Conservation (phyloP, 1,284 basidiomycete genomes). For the Termitomyces sp. region DNA sequence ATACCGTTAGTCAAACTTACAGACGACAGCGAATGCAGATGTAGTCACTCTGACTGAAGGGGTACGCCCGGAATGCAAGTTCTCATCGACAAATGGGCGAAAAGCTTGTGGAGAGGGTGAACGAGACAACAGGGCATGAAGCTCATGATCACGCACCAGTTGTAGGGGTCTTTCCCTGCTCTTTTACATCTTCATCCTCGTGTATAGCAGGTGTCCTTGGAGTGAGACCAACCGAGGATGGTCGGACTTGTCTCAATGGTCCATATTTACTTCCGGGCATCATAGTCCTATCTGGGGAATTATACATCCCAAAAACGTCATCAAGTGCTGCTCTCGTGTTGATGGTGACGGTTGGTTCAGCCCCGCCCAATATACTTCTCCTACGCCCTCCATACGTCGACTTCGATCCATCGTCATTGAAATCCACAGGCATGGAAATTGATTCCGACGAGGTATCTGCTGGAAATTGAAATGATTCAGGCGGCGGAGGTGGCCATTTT, state of each 20-base stretch:
- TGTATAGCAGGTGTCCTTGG: slow-evolving; percentile 23
- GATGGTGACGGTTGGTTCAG: slow-evolving; percentile 40
- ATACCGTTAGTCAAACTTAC: not conserved
- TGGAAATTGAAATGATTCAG: slow-evolving; percentile 16
- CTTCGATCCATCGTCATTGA: slow-evolving; percentile 49
- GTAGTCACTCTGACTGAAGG: slow-evolving; percentile 43
- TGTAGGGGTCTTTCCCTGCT: slow-evolving; percentile 34
- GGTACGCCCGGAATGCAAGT: slow-evolving; percentile 41
- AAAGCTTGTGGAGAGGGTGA: slow-evolving; percentile 35
- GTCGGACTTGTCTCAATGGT: slow-evolving; percentile 58
- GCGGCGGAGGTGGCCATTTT: slow-evolving; percentile 67
- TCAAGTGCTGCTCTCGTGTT: slow-evolving; percentile 77
- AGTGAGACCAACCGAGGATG: slow-evolving; percentile 33
- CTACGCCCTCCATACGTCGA: slow-evolving; percentile 33
- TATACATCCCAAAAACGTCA: slow-evolving; percentile 94
- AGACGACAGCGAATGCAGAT: slow-evolving; percentile 6
- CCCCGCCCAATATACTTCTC: slow-evolving; percentile 33
- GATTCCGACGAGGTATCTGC: slow-evolving; percentile 25
- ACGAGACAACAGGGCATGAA: slow-evolving; percentile 7
- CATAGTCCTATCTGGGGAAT: slow-evolving; percentile 77
- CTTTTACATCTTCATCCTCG: slow-evolving; percentile 38
- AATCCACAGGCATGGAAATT: slow-evolving; percentile 38
- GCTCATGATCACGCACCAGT: slow-evolving; percentile 24
- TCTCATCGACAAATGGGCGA: slow-evolving; percentile 60
- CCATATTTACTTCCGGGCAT: slow-evolving; percentile 68